Evolutionary conservation across 495 filamentous ascomycete species (phyloP), one percentile per base, ranked within the genome.

Genomic region (Copromyces sp.): DNA sequence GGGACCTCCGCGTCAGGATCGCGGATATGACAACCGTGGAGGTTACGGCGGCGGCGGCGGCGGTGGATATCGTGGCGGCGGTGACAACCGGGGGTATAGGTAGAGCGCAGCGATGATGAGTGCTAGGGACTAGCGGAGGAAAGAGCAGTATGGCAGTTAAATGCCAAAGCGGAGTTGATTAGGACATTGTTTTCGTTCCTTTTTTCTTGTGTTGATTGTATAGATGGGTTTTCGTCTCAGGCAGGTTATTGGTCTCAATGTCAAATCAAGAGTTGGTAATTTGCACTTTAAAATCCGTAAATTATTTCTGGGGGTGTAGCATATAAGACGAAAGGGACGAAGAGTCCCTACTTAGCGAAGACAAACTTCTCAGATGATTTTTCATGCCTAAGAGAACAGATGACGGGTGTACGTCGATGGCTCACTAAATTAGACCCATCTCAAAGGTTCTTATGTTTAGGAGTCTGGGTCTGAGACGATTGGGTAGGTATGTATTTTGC

Each of bases 1-100:
- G 8, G 72, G 42, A 29, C 53, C 53, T 7, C 53, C 53, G 53
- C 53, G 53, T 61, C 69, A 69, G 37, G 65, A 71, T 39, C 68
- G 74, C n/a, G 68, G 70, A 44, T 70, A 72, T 35, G 71, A 40
- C 53, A 68, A 70, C 59, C 74, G 59, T 35, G 71, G 38, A 20
- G 73, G 35, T 59, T 68, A 41, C 1, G 24, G 24, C 24, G 24
- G 24, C 24, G 24, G 24, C 41, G 68, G 39, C 32, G 69, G 29
- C 38, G 74, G 72, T 40, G 73, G 68, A 4, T 42, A 75, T 8
- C 73, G 71, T 45, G 53, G 71, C 37, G 59, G 73, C 6, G 61
- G 74, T 37, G 41, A 68, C 61, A 69, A 69, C 39, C 39, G 70
- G 16, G 68, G 73, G 3, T 32, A 59, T 61, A 29, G 53, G 53